phyloP scores from a whole-genome alignment of 2,329 filamentous ascomycete genomes.

The Aureobasidium musti region DNA sequence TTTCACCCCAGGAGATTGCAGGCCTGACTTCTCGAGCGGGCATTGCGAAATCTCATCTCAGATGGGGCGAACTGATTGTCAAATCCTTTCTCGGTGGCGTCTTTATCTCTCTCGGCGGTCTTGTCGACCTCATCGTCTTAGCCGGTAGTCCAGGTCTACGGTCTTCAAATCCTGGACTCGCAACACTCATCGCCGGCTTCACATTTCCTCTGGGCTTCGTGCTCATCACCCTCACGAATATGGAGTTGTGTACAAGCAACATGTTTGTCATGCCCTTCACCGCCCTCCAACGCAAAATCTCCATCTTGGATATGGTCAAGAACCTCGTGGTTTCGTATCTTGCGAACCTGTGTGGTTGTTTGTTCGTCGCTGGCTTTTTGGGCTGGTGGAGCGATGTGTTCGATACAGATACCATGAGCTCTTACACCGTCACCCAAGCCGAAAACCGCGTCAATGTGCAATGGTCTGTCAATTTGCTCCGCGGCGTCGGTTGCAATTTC shows the following conservation, averaged over 20 bases:
- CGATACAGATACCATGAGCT: conserved; percentile 30
- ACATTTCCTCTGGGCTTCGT: conserved; percentile 33
- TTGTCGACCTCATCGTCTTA: conserved; percentile 41
- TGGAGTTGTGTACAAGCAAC: conserved; percentile 34
- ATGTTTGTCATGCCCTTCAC: conserved; percentile 34
- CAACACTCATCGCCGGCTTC: conserved; percentile 30
- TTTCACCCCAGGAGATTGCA: conserved; percentile 31
- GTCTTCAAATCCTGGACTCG: conserved; percentile 32
- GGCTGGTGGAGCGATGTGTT: conserved; percentile 32
- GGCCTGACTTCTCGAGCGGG: conserved; percentile 31
- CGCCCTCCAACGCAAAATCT: conserved; percentile 28
- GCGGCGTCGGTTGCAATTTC: conserved; percentile 37
- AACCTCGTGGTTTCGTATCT: conserved; percentile 33
- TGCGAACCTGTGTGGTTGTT: conserved; percentile 30
- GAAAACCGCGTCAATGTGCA: conserved; percentile 10
- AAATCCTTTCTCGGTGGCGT: conserved; percentile 41
- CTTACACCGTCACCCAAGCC: conserved; percentile 21
- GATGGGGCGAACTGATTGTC: conserved; percentile 40
- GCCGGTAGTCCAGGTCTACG: conserved; percentile 37
- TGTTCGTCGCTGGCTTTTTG: conserved; percentile 33
- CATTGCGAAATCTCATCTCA: conserved; percentile 35
- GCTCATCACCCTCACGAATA: conserved; percentile 33
- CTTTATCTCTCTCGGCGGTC: conserved; percentile 42
- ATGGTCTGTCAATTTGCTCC: conserved; percentile 34
- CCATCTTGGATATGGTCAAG: conserved; percentile 29